Percentiles rank a stretch among this genome's conserved stretches.
Evolutionary conservation across 2,329 filamentous ascomycete genomes (phyloP).

Genomic region (Paracoccidioides lutzii): DNA sequence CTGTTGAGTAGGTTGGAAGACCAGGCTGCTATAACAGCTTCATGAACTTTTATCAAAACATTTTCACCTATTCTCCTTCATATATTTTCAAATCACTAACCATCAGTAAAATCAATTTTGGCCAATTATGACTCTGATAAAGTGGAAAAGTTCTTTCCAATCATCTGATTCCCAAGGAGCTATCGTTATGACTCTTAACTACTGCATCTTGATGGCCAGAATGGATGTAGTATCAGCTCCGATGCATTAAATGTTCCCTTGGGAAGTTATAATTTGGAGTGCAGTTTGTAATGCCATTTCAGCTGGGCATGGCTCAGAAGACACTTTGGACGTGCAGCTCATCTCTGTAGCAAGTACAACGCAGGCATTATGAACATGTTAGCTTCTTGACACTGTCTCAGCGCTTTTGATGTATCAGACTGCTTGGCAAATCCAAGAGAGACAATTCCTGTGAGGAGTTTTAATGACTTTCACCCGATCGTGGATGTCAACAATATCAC

Average conservation of each 20-base stretch:
- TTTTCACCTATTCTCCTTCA: not conserved
- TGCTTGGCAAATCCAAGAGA: constrained; percentile 39
- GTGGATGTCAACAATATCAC: constrained; percentile 44
- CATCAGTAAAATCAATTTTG: not conserved
- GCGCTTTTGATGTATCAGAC: constrained; percentile 28
- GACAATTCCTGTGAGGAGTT: constrained; percentile 63
- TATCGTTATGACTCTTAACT: constrained; percentile 61
- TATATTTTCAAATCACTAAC: not conserved
- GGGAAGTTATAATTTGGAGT: constrained; percentile 58
- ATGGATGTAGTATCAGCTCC: constrained; percentile 62
- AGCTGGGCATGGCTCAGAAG: constrained; percentile 43
- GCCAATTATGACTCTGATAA: constrained; percentile 10
- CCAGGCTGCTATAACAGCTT: not conserved
- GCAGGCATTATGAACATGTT: constrained; percentile 68
- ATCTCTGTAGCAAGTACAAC: constrained; percentile 66
- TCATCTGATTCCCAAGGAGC: constrained; percentile 63
- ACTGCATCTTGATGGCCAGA: constrained; percentile 60
- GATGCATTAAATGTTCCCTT: constrained; percentile 52
- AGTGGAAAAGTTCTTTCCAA: constrained; percentile 42
- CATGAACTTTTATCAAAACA: not conserved
- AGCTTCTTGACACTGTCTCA: constrained; percentile 49
- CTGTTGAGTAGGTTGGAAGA: constrained; percentile 48
- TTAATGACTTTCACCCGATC: constrained; percentile 60
- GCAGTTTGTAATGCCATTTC: constrained; percentile 78
- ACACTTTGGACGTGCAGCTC: constrained; percentile 54